Percentiles rank a stretch among this genome's conserved stretches.
Conservation (phyloP, 2,329 filamentous ascomycete species). For the Apiospora pterosperma region DNA sequence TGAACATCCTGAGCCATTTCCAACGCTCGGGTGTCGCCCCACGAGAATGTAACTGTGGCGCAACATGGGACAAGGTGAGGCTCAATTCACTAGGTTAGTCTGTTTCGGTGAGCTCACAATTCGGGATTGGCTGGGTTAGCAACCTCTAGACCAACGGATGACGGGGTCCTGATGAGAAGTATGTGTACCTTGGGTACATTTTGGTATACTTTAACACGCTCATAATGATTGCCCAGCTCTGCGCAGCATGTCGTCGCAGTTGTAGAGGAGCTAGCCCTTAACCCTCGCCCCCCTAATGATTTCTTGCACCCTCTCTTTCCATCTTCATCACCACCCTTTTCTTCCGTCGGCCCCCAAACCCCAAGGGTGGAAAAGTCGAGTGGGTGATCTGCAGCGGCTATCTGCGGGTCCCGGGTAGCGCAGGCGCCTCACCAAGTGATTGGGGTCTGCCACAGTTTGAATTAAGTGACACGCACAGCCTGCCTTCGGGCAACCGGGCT, state of each 20-base stretch:
- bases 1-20: background rate
- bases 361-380: background rate
- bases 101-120: background rate
- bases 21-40: background rate
- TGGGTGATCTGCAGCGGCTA: constrained; percentile 3
- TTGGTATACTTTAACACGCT: background rate
- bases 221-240: background rate
- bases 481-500: background rate
- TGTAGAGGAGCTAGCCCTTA: no score
- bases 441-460: background rate
- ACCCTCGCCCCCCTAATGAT: background rate
- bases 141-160: background rate
- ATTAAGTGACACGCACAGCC: background rate
- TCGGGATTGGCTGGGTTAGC: background rate
- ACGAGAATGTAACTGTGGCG: background rate
- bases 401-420: background rate
- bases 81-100: background rate
- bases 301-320: background rate
- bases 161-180: background rate
- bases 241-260: background rate
- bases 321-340: background rate
- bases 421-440: background rate
- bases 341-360: background rate
- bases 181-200: background rate
- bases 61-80: background rate